Percentiles rank a stretch among this genome's conserved stretches.
Evolutionary conservation across 768 basidiomycete species (phyloP).

Genomic region (Royoungia palumana): DNA sequence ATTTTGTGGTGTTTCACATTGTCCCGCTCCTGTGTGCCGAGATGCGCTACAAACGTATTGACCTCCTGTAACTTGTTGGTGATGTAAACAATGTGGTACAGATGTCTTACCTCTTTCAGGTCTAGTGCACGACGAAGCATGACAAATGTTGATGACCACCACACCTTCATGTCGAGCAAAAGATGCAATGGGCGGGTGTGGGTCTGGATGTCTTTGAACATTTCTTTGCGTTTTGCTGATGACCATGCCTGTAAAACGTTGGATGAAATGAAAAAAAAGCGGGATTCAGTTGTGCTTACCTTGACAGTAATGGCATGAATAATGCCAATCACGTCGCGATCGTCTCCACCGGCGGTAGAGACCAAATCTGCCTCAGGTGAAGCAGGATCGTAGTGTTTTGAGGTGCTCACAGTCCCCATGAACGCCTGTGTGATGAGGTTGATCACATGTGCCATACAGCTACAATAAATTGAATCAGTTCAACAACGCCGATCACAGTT

Average conservation of each 20-base stretch:
- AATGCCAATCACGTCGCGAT: not conserved
- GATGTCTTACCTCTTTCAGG: not conserved
- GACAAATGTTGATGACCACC: not conserved
- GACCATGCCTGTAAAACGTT: not conserved
- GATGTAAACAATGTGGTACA: too few species aligned
- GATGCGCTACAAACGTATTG: too few species aligned
- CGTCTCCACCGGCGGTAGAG: not conserved
- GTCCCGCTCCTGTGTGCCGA: too few species aligned
- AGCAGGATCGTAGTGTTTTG: not conserved
- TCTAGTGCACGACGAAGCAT: not conserved
- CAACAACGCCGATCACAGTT: too few species aligned
- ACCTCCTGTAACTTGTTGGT: too few species aligned
- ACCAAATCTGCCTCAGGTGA: not conserved
- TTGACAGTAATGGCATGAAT: not conserved
- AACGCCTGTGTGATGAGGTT: not conserved
- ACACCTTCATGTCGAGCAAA: not conserved
- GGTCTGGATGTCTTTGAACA: too few species aligned
- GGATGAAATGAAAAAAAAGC: not conserved
- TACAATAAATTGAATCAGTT: too few species aligned
- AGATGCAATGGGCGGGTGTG: not conserved
- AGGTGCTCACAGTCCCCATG: not conserved
- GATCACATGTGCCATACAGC: not conserved
- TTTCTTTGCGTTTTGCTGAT: not conserved
- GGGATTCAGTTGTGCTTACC: too few species aligned
- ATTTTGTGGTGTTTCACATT: too few species aligned